phyloP scores from a whole-genome alignment of 192 early-diverging fungal genomes.

The Obelidium mucronatum region DNA sequence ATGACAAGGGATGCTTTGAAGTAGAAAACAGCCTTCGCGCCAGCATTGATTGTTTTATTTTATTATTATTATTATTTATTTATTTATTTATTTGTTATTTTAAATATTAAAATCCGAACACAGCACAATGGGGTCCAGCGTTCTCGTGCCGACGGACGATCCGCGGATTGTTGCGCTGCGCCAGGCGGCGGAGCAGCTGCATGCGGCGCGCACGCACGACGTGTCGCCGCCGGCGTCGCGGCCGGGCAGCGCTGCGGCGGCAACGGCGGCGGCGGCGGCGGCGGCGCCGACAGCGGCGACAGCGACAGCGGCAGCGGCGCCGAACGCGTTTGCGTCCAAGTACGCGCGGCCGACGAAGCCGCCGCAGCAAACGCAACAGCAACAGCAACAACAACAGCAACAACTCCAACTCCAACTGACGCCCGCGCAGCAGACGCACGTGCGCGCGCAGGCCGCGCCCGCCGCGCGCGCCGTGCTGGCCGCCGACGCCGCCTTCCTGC shows the following conservation, averaged over 20 bases:
- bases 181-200: background rate
- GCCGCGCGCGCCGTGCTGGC: background rate
- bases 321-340: background rate
- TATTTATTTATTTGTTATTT: no score
- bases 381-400: background rate
- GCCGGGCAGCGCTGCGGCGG: no score
- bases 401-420: background rate
- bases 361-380: background rate
- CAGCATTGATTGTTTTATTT: no score
- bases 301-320: conserved; percentile 18
- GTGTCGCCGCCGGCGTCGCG: no score
- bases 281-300: conserved; percentile 16
- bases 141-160: no score
- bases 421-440: background rate
- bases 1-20: no score
- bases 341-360: conserved; percentile 2
- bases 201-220: background rate
- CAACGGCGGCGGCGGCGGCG: no score
- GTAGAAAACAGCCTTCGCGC: no score
- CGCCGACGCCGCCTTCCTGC: conserved; percentile 25
- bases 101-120: no score
- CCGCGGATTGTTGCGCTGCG: background rate
- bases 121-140: no score
- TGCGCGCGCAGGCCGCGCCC: background rate
- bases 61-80: no score